Evolutionary conservation across 148 eudicot species (phyloP), one percentile per base, ranked within the genome.

Genomic region (Silene latifolia): DNA sequence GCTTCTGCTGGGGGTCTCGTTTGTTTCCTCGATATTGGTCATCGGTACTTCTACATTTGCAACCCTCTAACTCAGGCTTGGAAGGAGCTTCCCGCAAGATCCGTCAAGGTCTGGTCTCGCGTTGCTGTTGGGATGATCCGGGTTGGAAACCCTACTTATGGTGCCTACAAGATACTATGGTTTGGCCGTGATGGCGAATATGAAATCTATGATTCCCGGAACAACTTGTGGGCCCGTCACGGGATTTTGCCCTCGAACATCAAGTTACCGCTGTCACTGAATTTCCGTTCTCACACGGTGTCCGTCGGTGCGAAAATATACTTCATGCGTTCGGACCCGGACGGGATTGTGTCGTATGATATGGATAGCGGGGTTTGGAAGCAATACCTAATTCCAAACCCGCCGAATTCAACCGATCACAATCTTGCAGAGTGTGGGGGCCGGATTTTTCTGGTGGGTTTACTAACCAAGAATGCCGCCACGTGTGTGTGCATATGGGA

Each of bases 401-500:
- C 99, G 47, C 83, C 84, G 5, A 83, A 88, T 72, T 80, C 88
- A 71, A 83, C 87, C 0, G 97, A 96, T 68, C 89, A 87, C 65
- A 82, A 89, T 51, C 88, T 96, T 7, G 98, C 99, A 0, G 87
- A 87, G 78, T 88, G 89, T 71, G 93, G 83, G 35, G 98, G 93
- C 9, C 80, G 83, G 61, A 79, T 96, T 53, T 83, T 90, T 81
- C 91, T 92, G 46, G 97, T 87, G 77, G 98, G 98, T 44, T 84
- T 96, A 75, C 81, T 92, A 64, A 90, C 90, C 0, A 92, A 88
- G 82, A 92, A 92, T 63, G 98, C 93, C 1, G 99, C 93, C 81
- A 92, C 97, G 8, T 96, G 99, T 53, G 91, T 92, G 75, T 96
- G 94, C 80, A 81, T 96, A 80, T 96, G 98, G 98, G 98, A 96